A percentile compares a stretch with the other conserved stretches of the same genome.
phyloP scores from a whole-genome alignment of 345 rosid genomes.

The Abelmoschus esculentus region DNA sequence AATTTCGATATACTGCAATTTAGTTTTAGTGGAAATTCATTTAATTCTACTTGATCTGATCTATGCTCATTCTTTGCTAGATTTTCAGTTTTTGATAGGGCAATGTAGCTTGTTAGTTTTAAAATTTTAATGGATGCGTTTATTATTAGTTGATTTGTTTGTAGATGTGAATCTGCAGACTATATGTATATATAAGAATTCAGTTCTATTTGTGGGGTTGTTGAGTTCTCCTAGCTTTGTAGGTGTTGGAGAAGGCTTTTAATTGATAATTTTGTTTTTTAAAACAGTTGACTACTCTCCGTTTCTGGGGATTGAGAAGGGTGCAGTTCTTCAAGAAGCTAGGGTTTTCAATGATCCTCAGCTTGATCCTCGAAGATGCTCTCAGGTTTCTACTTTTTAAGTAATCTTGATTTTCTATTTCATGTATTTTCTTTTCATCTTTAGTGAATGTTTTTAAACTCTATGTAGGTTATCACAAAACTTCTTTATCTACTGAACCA shows the following conservation, averaged over 20 bases:
- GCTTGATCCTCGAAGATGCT: constrained; percentile 95
- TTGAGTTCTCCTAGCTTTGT: not conserved
- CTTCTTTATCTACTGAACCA: too few relatives aligned
- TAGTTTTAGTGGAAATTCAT: constrained; percentile 6
- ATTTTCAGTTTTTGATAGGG: not conserved
- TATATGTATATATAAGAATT: not conserved
- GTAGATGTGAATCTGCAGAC: constrained; percentile 13
- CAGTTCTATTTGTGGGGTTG: constrained; percentile 1
- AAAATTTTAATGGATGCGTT: not conserved
- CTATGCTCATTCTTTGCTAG: not conserved
- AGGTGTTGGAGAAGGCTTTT: not conserved
- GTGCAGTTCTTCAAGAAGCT: constrained; percentile 97
- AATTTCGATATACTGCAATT: not conserved
- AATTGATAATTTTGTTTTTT: constrained; percentile 2
- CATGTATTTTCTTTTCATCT: too few relatives aligned
- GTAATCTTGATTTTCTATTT: not conserved
- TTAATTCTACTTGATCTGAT: constrained; percentile 22
- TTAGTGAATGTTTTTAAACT: too few relatives aligned
- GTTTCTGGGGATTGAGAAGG: constrained; percentile 90
- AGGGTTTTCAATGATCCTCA: constrained; percentile 97
- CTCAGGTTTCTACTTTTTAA: constrained; percentile 51
- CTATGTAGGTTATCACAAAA: too few relatives aligned
- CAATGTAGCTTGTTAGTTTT: not conserved
- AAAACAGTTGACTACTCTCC: constrained; percentile 83
- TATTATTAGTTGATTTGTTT: constrained; percentile 16